Base-by-base conservation (phyloP, 1,284 basidiomycete species). In the Sporisorium graminicola region DNA sequence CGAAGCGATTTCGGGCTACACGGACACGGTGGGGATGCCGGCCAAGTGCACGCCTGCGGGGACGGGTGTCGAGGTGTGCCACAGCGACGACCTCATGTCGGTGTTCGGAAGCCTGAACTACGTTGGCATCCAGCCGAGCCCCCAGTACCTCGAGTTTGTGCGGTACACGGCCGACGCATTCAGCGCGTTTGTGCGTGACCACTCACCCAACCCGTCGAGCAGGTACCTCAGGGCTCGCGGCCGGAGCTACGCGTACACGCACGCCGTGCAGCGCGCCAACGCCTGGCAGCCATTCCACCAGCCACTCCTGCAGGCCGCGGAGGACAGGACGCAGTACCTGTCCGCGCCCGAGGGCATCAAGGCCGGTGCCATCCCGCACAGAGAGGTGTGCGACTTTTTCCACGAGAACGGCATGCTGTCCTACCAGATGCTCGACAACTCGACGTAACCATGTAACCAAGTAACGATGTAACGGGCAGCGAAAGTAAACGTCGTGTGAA, bases 231-330 rank as follows among this genome's bases (percentile, higher is more conserved):
- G 49, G 16, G 65, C 65, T 2, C 46, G 74, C 13, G 74, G 74
- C 3, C 24, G 74, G 29, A 56, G 69, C 5, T 76, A 76, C 43
- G 57, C 65, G n/a, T 68, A 72, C 24, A 76, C 74, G n/a, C 31
- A 52, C 3, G 56, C 67, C 29, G 69, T 71, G 10, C 54, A 61
- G 50, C n/a, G 26, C 24, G n/a, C 26, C 31, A 51, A 67, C 46
- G 35, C 49, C 2, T 76, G 74, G 74, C 40, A 65, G 14, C 46
- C 53, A 1, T 75, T 57, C 58, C 22, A 24, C 1, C 10, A 43
- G 22, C 73, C 67, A 16, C 24, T 67, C 24, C 24, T 71, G 24
- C 14, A 51, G 4, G 12, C 18, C 1, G 20, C 13, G n/a, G 46
- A 29, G 13, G 13, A 52, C 2, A 62, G 58, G 35, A 70, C 66